Evolutionary conservation across 2,329 filamentous ascomycete genomes (phyloP).

Genomic region (Aureobasidium sp.): DNA sequence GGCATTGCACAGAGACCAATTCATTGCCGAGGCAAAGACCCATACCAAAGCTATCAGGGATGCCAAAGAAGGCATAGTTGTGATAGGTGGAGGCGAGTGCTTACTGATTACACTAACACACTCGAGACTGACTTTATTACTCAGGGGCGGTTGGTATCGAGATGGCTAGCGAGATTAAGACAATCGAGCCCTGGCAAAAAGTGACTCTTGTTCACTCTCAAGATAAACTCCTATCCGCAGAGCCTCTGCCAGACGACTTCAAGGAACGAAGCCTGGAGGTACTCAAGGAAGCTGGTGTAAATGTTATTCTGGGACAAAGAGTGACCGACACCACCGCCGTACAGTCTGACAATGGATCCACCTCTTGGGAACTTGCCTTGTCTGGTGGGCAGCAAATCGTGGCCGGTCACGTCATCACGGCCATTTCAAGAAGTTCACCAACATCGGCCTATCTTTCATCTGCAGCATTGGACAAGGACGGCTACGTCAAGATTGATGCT

Average conservation of each 20-base stretch:
- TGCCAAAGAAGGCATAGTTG: constrained; percentile 53
- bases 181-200: constrained; percentile 53
- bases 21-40: constrained; percentile 53
- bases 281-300: constrained; percentile 55
- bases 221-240: constrained; percentile 61
- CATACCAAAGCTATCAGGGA: constrained; percentile 50
- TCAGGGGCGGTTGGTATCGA: constrained; percentile 70
- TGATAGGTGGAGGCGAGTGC: constrained; percentile 60
- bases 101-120: neutral
- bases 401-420: constrained; percentile 61
- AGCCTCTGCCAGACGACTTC: constrained; percentile 63
- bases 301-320: constrained; percentile 56
- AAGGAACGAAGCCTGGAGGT: constrained; percentile 55
- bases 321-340: constrained; percentile 37
- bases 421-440: constrained; percentile 56
- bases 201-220: constrained; percentile 73
- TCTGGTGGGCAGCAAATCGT: constrained; percentile 52
- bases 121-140: neutral
- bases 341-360: constrained; percentile 32
- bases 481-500: constrained; percentile 54
- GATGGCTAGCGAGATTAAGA: constrained; percentile 72
- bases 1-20: constrained; percentile 53
- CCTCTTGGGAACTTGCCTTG: constrained; percentile 44
- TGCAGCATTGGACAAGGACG: constrained; percentile 53
- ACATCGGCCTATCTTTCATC: constrained; percentile 57